A percentile compares a stretch with the other conserved stretches of the same genome.
Evolutionary conservation across 2,329 filamentous ascomycete species (phyloP).

Genomic region (Hymenoscyphus infarciens): DNA sequence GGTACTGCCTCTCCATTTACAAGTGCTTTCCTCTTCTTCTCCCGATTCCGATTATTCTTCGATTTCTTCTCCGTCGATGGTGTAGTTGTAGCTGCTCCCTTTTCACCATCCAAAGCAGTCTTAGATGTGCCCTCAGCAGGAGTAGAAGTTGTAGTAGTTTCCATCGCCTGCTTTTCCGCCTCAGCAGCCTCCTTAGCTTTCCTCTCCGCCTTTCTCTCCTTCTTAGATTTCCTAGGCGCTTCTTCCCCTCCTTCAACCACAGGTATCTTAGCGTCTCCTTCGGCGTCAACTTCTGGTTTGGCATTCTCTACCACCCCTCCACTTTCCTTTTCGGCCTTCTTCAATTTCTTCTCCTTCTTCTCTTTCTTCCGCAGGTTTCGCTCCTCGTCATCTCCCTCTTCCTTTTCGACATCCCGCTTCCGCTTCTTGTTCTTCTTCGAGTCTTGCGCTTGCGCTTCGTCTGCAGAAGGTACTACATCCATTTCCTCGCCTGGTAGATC

Average conservation of each 20-base stretch:
- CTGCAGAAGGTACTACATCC: background rate
- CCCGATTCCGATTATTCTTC: constrained; percentile 38
- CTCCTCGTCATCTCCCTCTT: constrained; percentile 9
- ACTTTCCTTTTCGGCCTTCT: constrained; percentile 19
- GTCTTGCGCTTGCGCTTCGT: constrained; percentile 23
- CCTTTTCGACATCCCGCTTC: constrained; percentile 14
- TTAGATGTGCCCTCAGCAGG: background rate
- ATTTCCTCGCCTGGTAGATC: constrained; percentile 33
- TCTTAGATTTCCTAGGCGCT: constrained; percentile 36
- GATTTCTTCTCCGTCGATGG: constrained; percentile 30
- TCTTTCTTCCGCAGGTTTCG: constrained; percentile 13
- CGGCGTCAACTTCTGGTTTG: background rate
- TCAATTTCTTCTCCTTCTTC: constrained; percentile 19
- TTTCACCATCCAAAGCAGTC: background rate
- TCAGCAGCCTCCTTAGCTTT: constrained; percentile 34
- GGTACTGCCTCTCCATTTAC: constrained; percentile 18
- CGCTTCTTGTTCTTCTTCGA: constrained; percentile 23
- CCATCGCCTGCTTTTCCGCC: constrained; percentile 14
- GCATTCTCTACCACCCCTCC: constrained; percentile 13
- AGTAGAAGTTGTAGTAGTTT: background rate
- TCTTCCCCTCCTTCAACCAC: constrained; percentile 28
- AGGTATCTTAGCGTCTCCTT: constrained; percentile 12
- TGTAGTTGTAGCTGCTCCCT: background rate
- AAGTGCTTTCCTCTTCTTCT: constrained; percentile 32
- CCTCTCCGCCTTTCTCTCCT: constrained; percentile 36